Evolutionary conservation across 2,329 filamentous ascomycete species (phyloP), one percentile per base, ranked within the genome.

Genomic region (Dactylellina haptotyla): DNA sequence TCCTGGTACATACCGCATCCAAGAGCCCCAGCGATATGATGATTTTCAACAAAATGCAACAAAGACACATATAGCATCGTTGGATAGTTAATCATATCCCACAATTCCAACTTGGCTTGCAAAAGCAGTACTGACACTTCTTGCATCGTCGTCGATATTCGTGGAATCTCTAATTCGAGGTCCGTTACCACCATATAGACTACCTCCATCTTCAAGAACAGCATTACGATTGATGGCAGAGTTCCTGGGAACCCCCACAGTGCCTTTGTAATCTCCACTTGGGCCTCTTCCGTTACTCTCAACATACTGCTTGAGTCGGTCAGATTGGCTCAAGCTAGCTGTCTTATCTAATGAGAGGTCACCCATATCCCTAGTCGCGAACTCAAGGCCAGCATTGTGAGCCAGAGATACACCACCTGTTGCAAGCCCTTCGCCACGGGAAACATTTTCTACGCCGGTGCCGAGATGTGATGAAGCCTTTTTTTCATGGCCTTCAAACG

Each of bases 111-210:
- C 88, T 82, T 98, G 95, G 83, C 93, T 97, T 75, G 94, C 93
- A 83, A 98, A 99, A 53, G 93, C 93, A 58, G 95, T 98, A 79
- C 92, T 97, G 79, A 98, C 88, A 82, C 94, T 98, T 82, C 95
- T 92, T 79, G 95, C 92, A 80, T 98, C 95, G 77, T 99, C 95
- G 77, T 99, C 95, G 90, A 88, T 58, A 84, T 85, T 72, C 16
- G 25, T 69, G 8, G 58, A 9, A 48, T 78, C 76, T 9, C 76
- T 54, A 45, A 79, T 77, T 43, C 82, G 81, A 75, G 79, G 82
- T 39, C 83, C 84, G 78, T 89, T 90, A 69, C 83, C 84, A 59
- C 87, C 89, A 79, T 87, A 92, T 58, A 89, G 87, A 80, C 89
- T 91, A 75, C 86, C 84, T 26, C 84, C 32, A 12, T 75, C 74